A percentile compares a stretch with the other conserved stretches of the same genome.
These are phyloP conservation scores for Lagenaria siceraria DNA, from an alignment of 306 rosid species.

Conservation along the genomic window DNA sequence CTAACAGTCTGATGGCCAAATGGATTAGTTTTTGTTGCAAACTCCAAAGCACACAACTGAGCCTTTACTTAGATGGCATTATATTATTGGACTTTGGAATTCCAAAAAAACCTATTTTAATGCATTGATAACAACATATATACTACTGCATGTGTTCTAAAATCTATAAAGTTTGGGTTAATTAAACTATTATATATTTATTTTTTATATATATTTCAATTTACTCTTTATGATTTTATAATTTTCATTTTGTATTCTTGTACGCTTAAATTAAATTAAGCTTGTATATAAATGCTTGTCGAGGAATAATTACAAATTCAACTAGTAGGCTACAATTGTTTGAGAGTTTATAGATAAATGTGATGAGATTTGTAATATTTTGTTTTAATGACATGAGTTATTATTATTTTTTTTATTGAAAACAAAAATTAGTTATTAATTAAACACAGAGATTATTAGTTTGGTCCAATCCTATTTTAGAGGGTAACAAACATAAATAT, in stretches of 20 bases:
- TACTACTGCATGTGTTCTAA: background rate
- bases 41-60: background rate
- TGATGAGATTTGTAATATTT: background rate
- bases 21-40: conserved; percentile 1
- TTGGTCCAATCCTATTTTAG: background rate
- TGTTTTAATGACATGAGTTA: background rate
- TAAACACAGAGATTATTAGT: background rate
- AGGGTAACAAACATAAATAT: background rate
- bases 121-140: background rate
- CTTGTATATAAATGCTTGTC: too few species aligned
- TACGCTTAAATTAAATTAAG: too few species aligned
- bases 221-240: too few species aligned
- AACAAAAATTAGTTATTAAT: too few species aligned
- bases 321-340: background rate
- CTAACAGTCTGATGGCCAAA: background rate
- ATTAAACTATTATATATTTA: too few species aligned
- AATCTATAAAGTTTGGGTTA: too few species aligned
- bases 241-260: too few species aligned
- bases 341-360: background rate
- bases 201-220: too few species aligned
- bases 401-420: background rate
- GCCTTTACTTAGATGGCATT: background rate
- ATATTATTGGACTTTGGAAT: background rate
- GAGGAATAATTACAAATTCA: too few species aligned
- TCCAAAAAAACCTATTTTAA: background rate